phyloP scores from a whole-genome alignment of 176 grass and related monocot species.

The Avena eriantha region DNA sequence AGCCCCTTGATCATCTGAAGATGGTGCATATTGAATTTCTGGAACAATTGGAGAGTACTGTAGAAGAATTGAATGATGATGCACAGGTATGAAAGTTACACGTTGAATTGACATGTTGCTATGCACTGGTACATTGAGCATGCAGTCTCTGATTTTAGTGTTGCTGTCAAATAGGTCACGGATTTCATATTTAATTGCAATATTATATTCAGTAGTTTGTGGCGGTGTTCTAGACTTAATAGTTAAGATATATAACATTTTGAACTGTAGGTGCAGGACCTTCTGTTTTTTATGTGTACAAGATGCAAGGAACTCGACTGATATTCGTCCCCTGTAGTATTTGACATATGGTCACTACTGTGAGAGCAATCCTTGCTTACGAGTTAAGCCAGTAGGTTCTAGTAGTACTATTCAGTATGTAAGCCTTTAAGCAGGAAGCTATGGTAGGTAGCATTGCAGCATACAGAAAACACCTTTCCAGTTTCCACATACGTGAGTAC shows the following conservation, averaged over 20 bases:
- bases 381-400: too few relatives aligned
- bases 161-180: slow-evolving; percentile 21
- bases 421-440: too few relatives aligned
- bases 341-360: background rate
- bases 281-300: background rate
- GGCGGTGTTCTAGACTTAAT: background rate
- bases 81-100: slow-evolving; percentile 57
- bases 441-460: too few relatives aligned
- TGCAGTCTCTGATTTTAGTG: slow-evolving; percentile 2
- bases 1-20: slow-evolving; percentile 77
- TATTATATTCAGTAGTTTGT: slow-evolving; percentile 28
- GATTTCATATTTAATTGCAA: slow-evolving; percentile 22
- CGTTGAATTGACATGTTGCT: slow-evolving; percentile 9
- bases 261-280: background rate
- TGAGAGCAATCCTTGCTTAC: too few relatives aligned
- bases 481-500: too few relatives aligned
- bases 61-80: slow-evolving; percentile 52
- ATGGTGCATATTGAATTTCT: slow-evolving; percentile 61
- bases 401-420: too few relatives aligned
- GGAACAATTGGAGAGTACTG: slow-evolving; percentile 45
- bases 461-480: too few relatives aligned
- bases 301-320: background rate
- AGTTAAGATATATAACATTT: background rate
- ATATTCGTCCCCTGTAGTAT: slow-evolving; percentile 12
- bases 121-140: background rate